phyloP scores from a whole-genome alignment of 108 stramenopile genomes.

The Nitzschia sp. region DNA sequence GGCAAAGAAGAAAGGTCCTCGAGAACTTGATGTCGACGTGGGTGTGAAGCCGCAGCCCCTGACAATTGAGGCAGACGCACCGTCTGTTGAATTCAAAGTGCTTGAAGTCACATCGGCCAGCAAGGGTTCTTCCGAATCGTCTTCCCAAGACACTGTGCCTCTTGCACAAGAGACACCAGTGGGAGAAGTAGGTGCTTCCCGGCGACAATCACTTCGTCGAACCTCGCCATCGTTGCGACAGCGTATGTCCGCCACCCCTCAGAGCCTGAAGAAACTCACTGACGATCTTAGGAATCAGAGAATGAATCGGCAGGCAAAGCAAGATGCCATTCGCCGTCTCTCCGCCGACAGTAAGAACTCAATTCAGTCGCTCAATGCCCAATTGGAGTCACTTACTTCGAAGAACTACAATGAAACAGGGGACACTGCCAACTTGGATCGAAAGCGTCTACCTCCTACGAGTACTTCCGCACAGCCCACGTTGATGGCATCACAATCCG shows the following conservation, averaged over 20 bases:
- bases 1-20: not conserved
- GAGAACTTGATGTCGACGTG: not conserved
- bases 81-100: not conserved
- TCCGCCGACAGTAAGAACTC: constrained; percentile 18
- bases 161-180: not conserved
- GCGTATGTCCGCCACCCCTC: constrained; percentile 14
- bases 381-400: constrained; percentile 21
- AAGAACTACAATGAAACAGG: not conserved
- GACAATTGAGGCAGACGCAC: not conserved
- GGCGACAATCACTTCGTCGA: not conserved
- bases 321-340: constrained; percentile 21
- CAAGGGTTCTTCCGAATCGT: not conserved
- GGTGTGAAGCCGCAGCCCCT: not conserved
- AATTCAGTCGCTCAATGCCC: constrained; percentile 24
- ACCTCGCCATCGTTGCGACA: constrained; percentile 28
- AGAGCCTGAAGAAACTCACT: constrained; percentile 21
- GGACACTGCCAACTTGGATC: not conserved
- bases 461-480: no score
- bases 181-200: not conserved
- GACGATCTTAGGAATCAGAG: constrained; percentile 21
- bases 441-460: constrained; percentile 11
- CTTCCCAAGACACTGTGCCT: not conserved
- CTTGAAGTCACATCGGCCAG: not conserved
- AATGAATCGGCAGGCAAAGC: constrained; percentile 19
- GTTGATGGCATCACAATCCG: no score